These are phyloP conservation scores for Russula earlei DNA, from an alignment of 768 basidiomycete genomes.

Conservation along the genomic window DNA sequence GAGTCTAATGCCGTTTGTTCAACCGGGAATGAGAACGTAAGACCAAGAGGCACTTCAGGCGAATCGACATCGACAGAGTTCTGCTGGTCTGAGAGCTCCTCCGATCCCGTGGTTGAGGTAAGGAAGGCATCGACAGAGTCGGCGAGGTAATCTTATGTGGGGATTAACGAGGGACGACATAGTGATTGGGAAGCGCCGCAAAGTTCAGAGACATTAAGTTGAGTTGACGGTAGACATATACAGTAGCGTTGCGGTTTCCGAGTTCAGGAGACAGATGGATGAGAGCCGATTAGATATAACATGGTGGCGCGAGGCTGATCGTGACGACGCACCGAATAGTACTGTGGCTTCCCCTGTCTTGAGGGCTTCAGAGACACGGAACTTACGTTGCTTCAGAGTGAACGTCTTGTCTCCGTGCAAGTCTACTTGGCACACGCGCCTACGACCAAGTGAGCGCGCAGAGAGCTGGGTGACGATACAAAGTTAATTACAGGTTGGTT, in stretches of 20 bases:
- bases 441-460: constrained; percentile 26
- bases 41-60: constrained; percentile 8
- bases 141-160: constrained; percentile 80
- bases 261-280: not conserved
- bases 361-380: constrained; percentile 86
- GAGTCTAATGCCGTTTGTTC: constrained; percentile 89
- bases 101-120: constrained; percentile 37
- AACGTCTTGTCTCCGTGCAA: constrained; percentile 92
- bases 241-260: no score
- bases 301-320: not conserved
- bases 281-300: not conserved
- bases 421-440: constrained; percentile 90
- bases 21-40: constrained; percentile 89
- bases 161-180: not conserved
- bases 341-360: constrained; percentile 86
- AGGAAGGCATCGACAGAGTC: constrained; percentile 94
- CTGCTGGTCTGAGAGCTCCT: not conserved
- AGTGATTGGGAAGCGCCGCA: no score
- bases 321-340: constrained; percentile 60
- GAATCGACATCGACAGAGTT: constrained; percentile 25
- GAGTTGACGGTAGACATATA: no score
- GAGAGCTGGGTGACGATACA: not conserved
- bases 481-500: constrained; percentile 75
- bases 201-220: no score
- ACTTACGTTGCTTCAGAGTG: constrained; percentile 88